Evolutionary conservation across 352 stramenopile genomes (phyloP).

Genomic region (Phytophthora tentaculata): DNA sequence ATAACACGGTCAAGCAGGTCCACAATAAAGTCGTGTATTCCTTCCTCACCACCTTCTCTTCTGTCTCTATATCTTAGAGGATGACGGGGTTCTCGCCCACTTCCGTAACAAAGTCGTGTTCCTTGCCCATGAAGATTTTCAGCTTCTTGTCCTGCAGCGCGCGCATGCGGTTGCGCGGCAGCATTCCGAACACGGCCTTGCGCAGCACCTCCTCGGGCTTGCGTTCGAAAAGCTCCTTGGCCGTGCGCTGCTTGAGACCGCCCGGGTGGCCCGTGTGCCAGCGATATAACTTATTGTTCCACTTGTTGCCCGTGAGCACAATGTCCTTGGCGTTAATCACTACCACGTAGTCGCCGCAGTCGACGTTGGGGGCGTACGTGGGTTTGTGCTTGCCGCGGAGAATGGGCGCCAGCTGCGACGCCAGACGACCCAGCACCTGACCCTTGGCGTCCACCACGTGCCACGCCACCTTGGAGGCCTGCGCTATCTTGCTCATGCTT

Average conservation of each 20-base stretch:
- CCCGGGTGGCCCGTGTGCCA: slow-evolving; percentile 99
- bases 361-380: slow-evolving; percentile 97
- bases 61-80: slow-evolving; percentile 49
- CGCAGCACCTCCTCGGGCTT: slow-evolving; percentile 96
- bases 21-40: slow-evolving; percentile 24
- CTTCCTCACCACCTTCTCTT: not conserved
- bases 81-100: slow-evolving; percentile 88
- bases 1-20: slow-evolving; percentile 1
- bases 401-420: slow-evolving; percentile 95
- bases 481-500: slow-evolving; percentile 85
- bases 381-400: slow-evolving; percentile 99
- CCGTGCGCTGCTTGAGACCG: slow-evolving; percentile 95
- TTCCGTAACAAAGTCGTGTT: slow-evolving; percentile 93
- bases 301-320: slow-evolving; percentile 97
- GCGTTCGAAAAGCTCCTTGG: slow-evolving; percentile 94
- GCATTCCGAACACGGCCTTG: slow-evolving; percentile 97
- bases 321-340: slow-evolving; percentile 97
- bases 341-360: slow-evolving; percentile 98
- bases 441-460: slow-evolving; percentile 97
- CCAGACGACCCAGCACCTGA: slow-evolving; percentile 96
- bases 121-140: slow-evolving; percentile 94
- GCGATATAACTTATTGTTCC: slow-evolving; percentile 97
- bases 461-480: slow-evolving; percentile 90
- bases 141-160: slow-evolving; percentile 95
- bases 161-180: slow-evolving; percentile 97